Conservation (phyloP, 2,329 filamentous ascomycete species). For the Penicillium crustosum region DNA sequence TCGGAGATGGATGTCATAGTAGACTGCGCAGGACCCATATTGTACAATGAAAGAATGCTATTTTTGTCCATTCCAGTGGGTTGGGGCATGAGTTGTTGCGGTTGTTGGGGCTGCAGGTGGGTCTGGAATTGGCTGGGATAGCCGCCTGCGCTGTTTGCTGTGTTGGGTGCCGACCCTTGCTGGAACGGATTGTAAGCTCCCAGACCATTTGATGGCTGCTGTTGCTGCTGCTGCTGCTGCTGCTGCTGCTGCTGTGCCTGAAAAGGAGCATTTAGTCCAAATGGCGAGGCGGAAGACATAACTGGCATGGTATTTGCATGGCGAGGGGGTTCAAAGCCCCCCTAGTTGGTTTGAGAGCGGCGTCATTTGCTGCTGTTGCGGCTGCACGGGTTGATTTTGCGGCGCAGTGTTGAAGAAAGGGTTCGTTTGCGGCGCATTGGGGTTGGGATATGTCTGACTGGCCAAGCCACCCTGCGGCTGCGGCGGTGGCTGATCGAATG, state of each 20-base stretch:
- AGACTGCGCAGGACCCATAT: constrained; percentile 39
- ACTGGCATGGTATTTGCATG: constrained; percentile 44
- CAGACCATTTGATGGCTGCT: constrained; percentile 20
- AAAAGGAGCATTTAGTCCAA: constrained; percentile 29
- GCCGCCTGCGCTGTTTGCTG: constrained; percentile 24
- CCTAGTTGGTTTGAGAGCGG: constrained; percentile 10
- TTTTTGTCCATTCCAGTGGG: constrained; percentile 48
- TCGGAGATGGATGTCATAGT: constrained; percentile 34
- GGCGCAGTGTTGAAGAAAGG: constrained; percentile 38
- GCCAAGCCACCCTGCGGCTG: constrained; percentile 29
- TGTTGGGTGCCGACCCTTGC: constrained; percentile 27
- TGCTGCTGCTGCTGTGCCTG: constrained; percentile 30
- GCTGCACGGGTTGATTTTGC: constrained; percentile 23
- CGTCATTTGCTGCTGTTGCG: constrained; percentile 22
- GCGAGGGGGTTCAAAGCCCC: constrained; percentile 15
- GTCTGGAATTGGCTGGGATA: constrained; percentile 30
- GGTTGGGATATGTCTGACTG: constrained; percentile 26
- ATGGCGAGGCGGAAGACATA: constrained; percentile 33
- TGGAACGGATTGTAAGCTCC: constrained; percentile 38
- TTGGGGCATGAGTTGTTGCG: constrained; percentile 40
- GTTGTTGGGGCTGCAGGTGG: constrained; percentile 20
- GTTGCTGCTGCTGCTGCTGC: constrained; percentile 23
- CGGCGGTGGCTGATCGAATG: constrained; percentile 43
- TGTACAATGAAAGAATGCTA: constrained; percentile 49
- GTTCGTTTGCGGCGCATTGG: constrained; percentile 31